Conservation (phyloP, 441 rosid genomes). For the Sinapis alba region DNA sequence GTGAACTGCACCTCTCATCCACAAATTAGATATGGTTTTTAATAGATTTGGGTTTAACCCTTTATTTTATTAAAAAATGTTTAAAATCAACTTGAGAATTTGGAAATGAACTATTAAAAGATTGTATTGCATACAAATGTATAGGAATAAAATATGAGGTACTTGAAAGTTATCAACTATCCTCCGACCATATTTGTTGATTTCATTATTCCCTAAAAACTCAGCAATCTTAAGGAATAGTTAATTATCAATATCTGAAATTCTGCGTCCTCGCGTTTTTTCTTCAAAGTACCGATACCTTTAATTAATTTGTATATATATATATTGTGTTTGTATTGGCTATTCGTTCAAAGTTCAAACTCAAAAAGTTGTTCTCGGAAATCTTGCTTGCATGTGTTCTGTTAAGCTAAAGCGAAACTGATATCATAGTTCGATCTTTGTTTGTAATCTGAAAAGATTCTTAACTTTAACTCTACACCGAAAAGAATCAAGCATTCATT, state of each 20-base stretch:
- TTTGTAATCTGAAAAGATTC: constrained; percentile 35
- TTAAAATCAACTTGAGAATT: too few species aligned
- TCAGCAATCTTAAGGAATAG: constrained; percentile 24
- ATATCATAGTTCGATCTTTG: constrained; percentile 41
- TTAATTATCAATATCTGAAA: constrained; percentile 17
- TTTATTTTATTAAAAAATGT: too few species aligned
- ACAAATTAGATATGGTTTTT: too few species aligned
- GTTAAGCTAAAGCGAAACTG: constrained; percentile 41
- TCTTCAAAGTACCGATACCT: constrained; percentile 6
- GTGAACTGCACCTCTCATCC: too few species aligned
- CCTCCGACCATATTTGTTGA: constrained; percentile 16
- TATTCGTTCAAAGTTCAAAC: constrained; percentile 36
- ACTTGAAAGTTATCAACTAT: constrained; percentile 2
- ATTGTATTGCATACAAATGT: neutral
- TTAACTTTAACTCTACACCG: constrained; percentile 12
- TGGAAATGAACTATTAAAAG: too few species aligned
- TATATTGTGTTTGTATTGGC: neutral
- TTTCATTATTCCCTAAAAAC: constrained; percentile 15
- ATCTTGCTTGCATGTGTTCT: constrained; percentile 36
- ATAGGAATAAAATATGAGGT: neutral
- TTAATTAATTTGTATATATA: constrained; percentile 7
- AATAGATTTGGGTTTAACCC: too few species aligned
- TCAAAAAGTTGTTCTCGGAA: constrained; percentile 31
- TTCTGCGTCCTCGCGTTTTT: constrained; percentile 33
- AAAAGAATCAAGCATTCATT: constrained; percentile 12